Evolutionary conservation across 2,329 filamentous ascomycete species (phyloP).

Genomic region (Decorospora gaudefroyi): DNA sequence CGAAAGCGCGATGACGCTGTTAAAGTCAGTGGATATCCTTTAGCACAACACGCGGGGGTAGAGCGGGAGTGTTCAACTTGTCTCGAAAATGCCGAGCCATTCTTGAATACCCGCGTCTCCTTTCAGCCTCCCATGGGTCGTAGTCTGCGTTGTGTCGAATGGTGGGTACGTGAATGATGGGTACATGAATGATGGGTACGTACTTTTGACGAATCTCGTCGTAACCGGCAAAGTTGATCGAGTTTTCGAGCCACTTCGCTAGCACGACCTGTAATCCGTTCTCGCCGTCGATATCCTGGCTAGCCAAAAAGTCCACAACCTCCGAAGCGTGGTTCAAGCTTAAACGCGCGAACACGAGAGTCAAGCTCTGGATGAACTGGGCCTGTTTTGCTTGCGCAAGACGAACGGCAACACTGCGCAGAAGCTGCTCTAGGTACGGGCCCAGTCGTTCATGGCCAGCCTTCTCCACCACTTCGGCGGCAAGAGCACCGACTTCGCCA

Average conservation of each 20-base stretch:
- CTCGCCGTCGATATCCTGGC: constrained; percentile 76
- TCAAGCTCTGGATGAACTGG: constrained; percentile 92
- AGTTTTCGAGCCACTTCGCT: constrained; percentile 96
- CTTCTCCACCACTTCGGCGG: constrained; percentile 93
- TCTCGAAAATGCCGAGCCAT: constrained; percentile 1
- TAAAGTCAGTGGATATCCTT: constrained; percentile 17
- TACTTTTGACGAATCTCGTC: constrained; percentile 97
- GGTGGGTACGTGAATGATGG: no score
- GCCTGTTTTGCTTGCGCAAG: constrained; percentile 81
- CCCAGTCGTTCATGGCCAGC: constrained; percentile 89
- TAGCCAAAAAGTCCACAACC: constrained; percentile 87
- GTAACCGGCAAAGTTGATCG: constrained; percentile 95
- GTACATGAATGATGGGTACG: no score
- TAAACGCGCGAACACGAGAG: constrained; percentile 90
- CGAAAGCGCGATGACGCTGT: constrained; percentile 84
- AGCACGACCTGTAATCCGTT: constrained; percentile 89
- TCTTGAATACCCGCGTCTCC: neutral
- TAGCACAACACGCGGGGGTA: neutral
- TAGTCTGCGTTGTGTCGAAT: neutral
- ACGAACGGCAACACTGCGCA: constrained; percentile 84
- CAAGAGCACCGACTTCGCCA: constrained; percentile 92
- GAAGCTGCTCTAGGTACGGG: constrained; percentile 83
- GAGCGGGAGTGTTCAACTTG: constrained; percentile 3
- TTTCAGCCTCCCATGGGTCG: neutral
- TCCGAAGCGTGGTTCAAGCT: constrained; percentile 84